Evolutionary conservation across 805 yeast genomes (phyloP), one percentile per base, ranked within the genome.

Genomic region (Sugiyamaella marilandica): DNA sequence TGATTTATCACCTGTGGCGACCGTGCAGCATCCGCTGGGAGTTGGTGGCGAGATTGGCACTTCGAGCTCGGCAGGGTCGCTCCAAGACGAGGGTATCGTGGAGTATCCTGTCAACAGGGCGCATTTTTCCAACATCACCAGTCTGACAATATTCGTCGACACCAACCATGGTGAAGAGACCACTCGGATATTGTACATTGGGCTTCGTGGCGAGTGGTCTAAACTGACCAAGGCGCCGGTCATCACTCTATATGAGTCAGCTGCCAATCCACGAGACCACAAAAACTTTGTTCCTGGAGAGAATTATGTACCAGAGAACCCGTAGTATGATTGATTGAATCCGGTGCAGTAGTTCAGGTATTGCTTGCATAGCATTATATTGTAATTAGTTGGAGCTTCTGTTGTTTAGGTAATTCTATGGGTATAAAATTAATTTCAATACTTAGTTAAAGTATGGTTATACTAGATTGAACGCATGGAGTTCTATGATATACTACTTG

Each of bases 181-280:
- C 21, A 74, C 83, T 4, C 78, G 74, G 50, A 51, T 91, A 1
- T 83, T 83, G 59, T 85, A 82, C 59, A 69, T 91, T 43, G 97
- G 95, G 53, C 67, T 92, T 24, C 73, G 97, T 45, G 98, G 98
- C 31, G 70, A 66, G 50, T 70, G 64, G 61, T 49, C 64, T 21
- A 54, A 61, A 41, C 65, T 85, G 47, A 66, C 72, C 32, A 77
- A 77, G 56, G 87, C 85, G 41, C 96, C 96, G 0, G 80, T 88
- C 14, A 75, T 85, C 13, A 76, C 96, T 0, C 64, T 87, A 18
- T 92, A 91, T 67, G 98, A 92, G 69, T 80, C 90, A 51, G 95
- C 96, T 0, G 94, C 97, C 2, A 91, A 91, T 65, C 97, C 97
- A 0, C 81, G 84, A 1, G 97, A 91, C 65, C 97, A 92, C 67